phyloP scores from a whole-genome alignment of 148 eudicot genomes.

The Arbutus unedo region DNA sequence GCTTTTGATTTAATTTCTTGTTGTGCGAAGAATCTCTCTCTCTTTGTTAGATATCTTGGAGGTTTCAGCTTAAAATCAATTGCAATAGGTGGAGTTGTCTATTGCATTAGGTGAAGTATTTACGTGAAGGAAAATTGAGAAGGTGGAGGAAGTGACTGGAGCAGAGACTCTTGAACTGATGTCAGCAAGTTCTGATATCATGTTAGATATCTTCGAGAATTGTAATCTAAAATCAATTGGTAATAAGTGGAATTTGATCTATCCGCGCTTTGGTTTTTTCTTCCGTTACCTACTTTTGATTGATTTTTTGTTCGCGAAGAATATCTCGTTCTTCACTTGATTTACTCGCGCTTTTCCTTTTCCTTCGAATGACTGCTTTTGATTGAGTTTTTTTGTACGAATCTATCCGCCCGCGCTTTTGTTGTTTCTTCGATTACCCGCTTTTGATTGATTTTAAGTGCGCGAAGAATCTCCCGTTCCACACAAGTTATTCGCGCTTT shows the following conservation, averaged over 20 bases:
- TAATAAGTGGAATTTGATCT: not conserved
- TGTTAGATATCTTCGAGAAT: too few species aligned
- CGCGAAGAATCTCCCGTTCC: not conserved
- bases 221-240: too few species aligned
- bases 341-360: not conserved
- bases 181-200: too few species aligned
- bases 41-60: too few species aligned
- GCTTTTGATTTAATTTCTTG: not conserved
- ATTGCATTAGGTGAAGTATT: too few species aligned
- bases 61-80: too few species aligned
- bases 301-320: not conserved
- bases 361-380: not conserved
- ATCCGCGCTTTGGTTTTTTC: not conserved
- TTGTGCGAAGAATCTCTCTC: not conserved
- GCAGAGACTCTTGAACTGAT: too few species aligned
- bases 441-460: not conserved
- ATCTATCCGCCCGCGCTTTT: not conserved
- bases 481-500: not conserved
- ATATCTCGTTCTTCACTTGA: not conserved
- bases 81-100: too few species aligned
- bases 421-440: not conserved
- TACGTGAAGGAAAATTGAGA: too few species aligned
- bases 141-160: too few species aligned
- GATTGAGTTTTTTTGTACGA: not conserved
- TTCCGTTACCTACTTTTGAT: not conserved